Evolutionary conservation across 306 rosid genomes (phyloP).

Genomic region (Glycine tomentella): DNA sequence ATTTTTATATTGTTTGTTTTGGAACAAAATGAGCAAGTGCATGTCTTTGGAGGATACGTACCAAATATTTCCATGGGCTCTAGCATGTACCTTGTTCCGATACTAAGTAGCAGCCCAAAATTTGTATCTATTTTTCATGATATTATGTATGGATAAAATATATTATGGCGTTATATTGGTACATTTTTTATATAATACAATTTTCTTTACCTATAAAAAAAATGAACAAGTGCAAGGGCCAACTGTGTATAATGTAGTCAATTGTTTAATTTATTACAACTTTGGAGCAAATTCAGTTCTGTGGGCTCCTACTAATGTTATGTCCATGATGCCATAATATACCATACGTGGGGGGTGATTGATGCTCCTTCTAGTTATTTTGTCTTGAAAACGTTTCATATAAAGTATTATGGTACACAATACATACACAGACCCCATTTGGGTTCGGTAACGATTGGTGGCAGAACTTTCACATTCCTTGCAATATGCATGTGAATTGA

Average conservation of each 20-base stretch:
- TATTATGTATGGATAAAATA: no score
- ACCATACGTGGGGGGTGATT: conserved; percentile 42
- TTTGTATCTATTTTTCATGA: no score
- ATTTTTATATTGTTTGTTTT: not conserved
- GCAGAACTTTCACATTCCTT: conserved; percentile 36
- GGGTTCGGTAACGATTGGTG: conserved; percentile 31
- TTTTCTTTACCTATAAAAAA: not conserved
- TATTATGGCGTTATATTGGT: no score
- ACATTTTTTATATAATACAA: not conserved
- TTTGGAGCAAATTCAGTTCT: not conserved
- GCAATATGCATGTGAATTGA: conserved; percentile 37
- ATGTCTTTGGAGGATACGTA: not conserved
- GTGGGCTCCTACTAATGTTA: conserved; percentile 25
- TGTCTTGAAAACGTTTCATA: conserved; percentile 9
- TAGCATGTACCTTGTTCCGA: not conserved
- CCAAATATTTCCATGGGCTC: not conserved
- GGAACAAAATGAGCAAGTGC: not conserved
- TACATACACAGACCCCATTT: not conserved
- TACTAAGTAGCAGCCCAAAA: no score
- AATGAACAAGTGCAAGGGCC: not conserved
- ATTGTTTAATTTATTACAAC: conserved; percentile 5
- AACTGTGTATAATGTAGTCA: not conserved
- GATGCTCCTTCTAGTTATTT: conserved; percentile 2
- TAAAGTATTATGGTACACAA: conserved; percentile 18
- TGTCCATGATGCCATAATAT: not conserved